These are phyloP conservation scores for Teunomyces atbi DNA, from an alignment of 805 yeast genomes.

Conservation along the genomic window DNA sequence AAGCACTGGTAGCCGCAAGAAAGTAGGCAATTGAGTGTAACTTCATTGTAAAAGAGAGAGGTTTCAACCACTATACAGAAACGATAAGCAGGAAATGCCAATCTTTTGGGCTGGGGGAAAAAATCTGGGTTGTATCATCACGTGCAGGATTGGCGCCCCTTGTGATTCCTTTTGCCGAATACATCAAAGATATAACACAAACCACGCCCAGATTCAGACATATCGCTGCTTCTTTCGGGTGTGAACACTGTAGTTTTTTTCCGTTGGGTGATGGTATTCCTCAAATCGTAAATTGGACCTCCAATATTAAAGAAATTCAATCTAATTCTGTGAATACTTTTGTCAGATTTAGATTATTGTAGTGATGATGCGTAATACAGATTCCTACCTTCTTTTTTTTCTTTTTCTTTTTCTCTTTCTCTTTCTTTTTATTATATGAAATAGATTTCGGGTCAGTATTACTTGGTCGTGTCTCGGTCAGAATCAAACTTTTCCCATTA, in stretches of 20 bases:
- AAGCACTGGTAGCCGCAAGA: constrained; percentile 3
- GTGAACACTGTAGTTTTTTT: not conserved
- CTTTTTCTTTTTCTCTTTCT: not conserved
- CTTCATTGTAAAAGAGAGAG: constrained; percentile 1
- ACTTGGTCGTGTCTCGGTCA: constrained; percentile 2
- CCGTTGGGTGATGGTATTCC: not conserved
- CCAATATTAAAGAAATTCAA: too few relatives aligned
- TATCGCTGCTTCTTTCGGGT: not conserved
- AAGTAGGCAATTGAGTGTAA: not conserved
- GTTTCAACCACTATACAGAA: not conserved
- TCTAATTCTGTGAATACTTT: too few relatives aligned
- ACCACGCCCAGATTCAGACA: not conserved
- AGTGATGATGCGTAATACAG: too few relatives aligned
- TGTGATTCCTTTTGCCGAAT: not conserved
- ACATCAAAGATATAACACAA: too few relatives aligned
- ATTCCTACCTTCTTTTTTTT: not conserved
- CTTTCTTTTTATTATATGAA: not conserved
- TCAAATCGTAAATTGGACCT: not conserved
- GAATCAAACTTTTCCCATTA: constrained; percentile 4
- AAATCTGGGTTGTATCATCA: not conserved
- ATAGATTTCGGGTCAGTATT: not conserved
- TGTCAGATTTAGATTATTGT: too few relatives aligned
- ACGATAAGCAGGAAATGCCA: too few relatives aligned
- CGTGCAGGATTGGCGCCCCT: not conserved
- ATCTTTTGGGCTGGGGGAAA: not conserved